A percentile compares a stretch with the other conserved stretches of the same genome.
These are phyloP conservation scores for Juncus inflexus DNA, from an alignment of 176 grass and related monocot species.

Conservation along the genomic window DNA sequence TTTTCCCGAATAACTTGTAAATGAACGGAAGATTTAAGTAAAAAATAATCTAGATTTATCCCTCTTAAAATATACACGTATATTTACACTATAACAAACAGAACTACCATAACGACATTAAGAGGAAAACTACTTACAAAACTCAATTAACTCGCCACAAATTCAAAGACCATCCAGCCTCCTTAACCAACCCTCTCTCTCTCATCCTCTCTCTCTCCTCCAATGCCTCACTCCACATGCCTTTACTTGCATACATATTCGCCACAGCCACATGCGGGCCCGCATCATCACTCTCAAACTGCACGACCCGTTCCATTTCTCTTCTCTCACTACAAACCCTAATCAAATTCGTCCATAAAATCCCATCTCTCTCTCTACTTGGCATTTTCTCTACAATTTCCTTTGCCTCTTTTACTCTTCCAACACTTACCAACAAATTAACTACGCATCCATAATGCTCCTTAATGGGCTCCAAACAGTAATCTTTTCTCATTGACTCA, in stretches of 20 bases:
- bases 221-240: slow-evolving; percentile 46
- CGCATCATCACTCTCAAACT: slow-evolving; percentile 47
- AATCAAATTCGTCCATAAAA: slow-evolving; percentile 61
- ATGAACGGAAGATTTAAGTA: too few relatives aligned
- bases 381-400: slow-evolving; percentile 42
- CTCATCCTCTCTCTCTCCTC: slow-evolving; percentile 50
- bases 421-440: slow-evolving; percentile 45
- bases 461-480: slow-evolving; percentile 41
- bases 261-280: slow-evolving; percentile 59
- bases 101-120: too few relatives aligned
- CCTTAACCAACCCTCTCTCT: slow-evolving; percentile 61
- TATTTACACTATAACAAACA: too few relatives aligned
- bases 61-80: too few relatives aligned
- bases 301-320: slow-evolving; percentile 42
- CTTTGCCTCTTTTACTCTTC: slow-evolving; percentile 47
- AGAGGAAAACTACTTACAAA: neutral
- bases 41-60: too few relatives aligned
- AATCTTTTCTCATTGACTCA: slow-evolving; percentile 32
- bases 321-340: slow-evolving; percentile 49
- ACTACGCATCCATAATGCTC: slow-evolving; percentile 66
- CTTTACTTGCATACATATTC: slow-evolving; percentile 52
- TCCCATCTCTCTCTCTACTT: slow-evolving; percentile 41
- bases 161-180: slow-evolving; percentile 49
- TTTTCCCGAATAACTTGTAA: too few relatives aligned
- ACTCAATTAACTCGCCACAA: slow-evolving; percentile 7